These are phyloP conservation scores for Aquilaria malaccensis DNA, from an alignment of 345 rosid genomes.

Conservation along the genomic window DNA sequence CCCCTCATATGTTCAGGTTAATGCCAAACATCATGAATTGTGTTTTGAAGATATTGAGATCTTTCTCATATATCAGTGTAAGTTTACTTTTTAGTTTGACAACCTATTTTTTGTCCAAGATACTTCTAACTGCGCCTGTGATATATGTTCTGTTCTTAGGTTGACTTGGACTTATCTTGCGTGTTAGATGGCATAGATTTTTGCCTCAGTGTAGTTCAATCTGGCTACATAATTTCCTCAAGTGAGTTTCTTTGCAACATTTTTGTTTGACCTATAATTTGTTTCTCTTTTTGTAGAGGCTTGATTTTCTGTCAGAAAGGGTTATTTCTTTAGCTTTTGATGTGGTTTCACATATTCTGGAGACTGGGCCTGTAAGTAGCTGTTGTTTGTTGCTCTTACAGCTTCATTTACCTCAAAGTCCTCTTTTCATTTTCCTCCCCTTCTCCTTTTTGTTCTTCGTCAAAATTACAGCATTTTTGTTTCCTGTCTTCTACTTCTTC, in stretches of 20 bases:
- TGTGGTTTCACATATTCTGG: constrained; percentile 68
- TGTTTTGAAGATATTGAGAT: constrained; percentile 49
- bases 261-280: not conserved
- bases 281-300: constrained; percentile 44
- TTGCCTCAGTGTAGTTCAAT: not conserved
- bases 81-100: constrained; percentile 14
- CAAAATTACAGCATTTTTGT: not conserved
- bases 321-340: constrained; percentile 70
- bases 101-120: constrained; percentile 6
- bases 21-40: constrained; percentile 63
- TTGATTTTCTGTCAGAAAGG: constrained; percentile 60
- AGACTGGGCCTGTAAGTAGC: constrained; percentile 76
- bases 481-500: too few species aligned
- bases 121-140: not conserved
- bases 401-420: not conserved
- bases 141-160: not conserved
- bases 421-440: not conserved
- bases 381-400: constrained; percentile 10
- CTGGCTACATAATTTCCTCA: not conserved
- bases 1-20: constrained; percentile 38
- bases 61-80: constrained; percentile 53
- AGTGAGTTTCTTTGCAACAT: not conserved
- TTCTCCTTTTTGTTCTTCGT: not conserved
- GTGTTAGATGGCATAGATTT: not conserved
- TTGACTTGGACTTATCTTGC: not conserved